Base-by-base conservation (phyloP, 1,284 basidiomycete genomes). In the Sanghuangporus baumii region DNA sequence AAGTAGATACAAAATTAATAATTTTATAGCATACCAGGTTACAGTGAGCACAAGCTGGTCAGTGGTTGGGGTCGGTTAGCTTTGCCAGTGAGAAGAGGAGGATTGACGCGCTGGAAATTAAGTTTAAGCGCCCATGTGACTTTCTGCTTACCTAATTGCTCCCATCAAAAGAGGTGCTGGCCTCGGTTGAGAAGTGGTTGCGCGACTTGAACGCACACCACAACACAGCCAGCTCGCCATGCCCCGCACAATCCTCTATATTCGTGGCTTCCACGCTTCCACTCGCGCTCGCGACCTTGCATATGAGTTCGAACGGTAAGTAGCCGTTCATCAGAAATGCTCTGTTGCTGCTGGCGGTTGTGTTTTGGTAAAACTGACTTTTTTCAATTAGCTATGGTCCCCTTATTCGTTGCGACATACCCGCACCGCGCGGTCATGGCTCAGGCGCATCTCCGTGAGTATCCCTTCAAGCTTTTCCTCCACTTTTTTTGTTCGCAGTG, bases 341-440 rank as follows among this genome's bases (percentile, higher is more conserved):
- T 51, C 31, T 36, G 34, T 31, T 48, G 37, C 20, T 37, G 50
- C 16, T 66, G n/a, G 57, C 37, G 40, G 40, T 52, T 40, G 50
- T 52, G 59, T 63, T 57, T 38, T 41, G 51, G 48, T 59, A 54
- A 65, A 60, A 58, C 9, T 55, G 7, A 47, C 11, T 7, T 51
- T 37, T 7, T 59, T 37, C 62, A 50, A 54, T n/a, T 31, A 91
- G 89, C 64, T 91, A 79, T 67, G 89, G 90, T 23, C 86, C 86
- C 61, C 81, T 92, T 50, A 81, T 92, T 64, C 88, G 93, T 67
- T 95, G 93, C 75, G 93, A 95, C 72, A 92, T 95, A 26, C 93
- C 93, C 14, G 93, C 93, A 2, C 89, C 90, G 3, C 84, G 90
- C 67, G 88, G 89, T 73, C 84, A 87, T 0, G 79, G 85, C 65